Percentiles rank a stretch among this genome's conserved stretches.
These are phyloP conservation scores for Cronartium quercuum DNA, from an alignment of 1,284 basidiomycete genomes.

Conservation along the genomic window DNA sequence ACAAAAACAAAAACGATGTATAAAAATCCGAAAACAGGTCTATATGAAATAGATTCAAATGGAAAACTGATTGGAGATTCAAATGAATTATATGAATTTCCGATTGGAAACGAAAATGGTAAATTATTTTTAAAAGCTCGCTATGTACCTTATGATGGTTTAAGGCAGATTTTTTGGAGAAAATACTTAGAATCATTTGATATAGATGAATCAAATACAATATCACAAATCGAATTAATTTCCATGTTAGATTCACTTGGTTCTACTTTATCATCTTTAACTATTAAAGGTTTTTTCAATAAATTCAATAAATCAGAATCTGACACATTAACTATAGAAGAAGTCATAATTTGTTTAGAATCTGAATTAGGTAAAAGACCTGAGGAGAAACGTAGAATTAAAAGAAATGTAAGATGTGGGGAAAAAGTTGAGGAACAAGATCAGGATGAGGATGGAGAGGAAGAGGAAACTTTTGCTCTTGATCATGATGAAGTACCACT, in stretches of 20 bases:
- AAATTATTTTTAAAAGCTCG: conserved; percentile 61
- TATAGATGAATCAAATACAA: conserved; percentile 68
- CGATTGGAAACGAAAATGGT: conserved; percentile 10
- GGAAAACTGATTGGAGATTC: conserved; percentile 52
- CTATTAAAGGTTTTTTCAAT: conserved; percentile 57
- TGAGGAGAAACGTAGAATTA: conserved; percentile 6
- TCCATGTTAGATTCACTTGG: conserved; percentile 97
- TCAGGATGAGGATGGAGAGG: background rate
- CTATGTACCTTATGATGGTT: conserved; percentile 85
- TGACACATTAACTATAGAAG: conserved; percentile 70
- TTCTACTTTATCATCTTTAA: conserved; percentile 75
- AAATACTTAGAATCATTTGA: conserved; percentile 88
- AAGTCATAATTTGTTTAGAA: conserved; percentile 71
- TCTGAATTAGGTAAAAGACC: conserved; percentile 56
- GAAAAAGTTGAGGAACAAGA: background rate
- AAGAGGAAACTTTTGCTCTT: background rate
- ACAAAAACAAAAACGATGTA: conserved; percentile 61
- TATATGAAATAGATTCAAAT: conserved; percentile 61
- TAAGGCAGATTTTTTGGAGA: conserved; percentile 66
- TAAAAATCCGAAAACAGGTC: conserved; percentile 61
- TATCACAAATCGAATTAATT: conserved; percentile 79
- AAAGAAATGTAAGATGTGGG: conserved; percentile 8
- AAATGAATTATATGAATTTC: conserved; percentile 52
- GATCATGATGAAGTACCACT: background rate
- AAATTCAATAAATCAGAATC: conserved; percentile 55